Evolutionary conservation across 2,329 filamentous ascomycete genomes (phyloP).

Genomic region (Coleophoma cylindrospora): DNA sequence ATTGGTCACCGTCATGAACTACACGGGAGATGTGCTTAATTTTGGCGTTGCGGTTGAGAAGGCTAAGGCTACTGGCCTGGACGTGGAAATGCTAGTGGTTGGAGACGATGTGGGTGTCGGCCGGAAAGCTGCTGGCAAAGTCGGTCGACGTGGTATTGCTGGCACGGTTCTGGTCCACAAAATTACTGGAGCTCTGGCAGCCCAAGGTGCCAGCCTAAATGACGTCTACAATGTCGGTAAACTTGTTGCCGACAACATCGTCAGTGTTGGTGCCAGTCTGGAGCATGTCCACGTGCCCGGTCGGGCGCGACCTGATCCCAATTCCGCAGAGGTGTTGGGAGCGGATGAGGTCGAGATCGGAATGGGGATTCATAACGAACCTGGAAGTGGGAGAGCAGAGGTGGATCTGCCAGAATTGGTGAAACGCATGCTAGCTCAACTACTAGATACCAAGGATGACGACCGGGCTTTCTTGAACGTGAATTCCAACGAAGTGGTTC

Average conservation of each 20-base stretch:
- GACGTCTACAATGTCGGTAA: slow-evolving; percentile 71
- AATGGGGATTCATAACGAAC: slow-evolving; percentile 70
- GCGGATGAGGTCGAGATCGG: slow-evolving; percentile 57
- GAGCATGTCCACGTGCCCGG: slow-evolving; percentile 94
- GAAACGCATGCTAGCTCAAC: slow-evolving; percentile 59
- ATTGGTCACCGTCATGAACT: slow-evolving; percentile 92
- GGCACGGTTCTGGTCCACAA: slow-evolving; percentile 91
- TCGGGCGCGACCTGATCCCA: slow-evolving; percentile 47
- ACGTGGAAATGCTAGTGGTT: slow-evolving; percentile 85
- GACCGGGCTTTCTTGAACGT: slow-evolving; percentile 59
- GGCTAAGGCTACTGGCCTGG: slow-evolving; percentile 71
- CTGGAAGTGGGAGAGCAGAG: slow-evolving; percentile 45
- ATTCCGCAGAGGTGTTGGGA: slow-evolving; percentile 50
- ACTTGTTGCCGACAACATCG: slow-evolving; percentile 68
- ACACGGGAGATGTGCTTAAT: slow-evolving; percentile 84
- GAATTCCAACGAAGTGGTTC: slow-evolving; percentile 54
- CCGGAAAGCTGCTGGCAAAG: slow-evolving; percentile 77
- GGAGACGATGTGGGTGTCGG: slow-evolving; percentile 92
- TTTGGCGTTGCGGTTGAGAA: slow-evolving; percentile 94
- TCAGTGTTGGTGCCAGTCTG: slow-evolving; percentile 80
- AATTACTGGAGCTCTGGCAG: slow-evolving; percentile 79
- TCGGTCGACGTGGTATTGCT: slow-evolving; percentile 84
- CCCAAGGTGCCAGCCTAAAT: slow-evolving; percentile 59
- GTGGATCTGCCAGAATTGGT: slow-evolving; percentile 44
- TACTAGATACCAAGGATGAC: slow-evolving; percentile 55